Percentiles rank a stretch among this genome's conserved stretches.
These are phyloP conservation scores for Fusarium annulatum DNA, from an alignment of 2,329 filamentous ascomycete species.

Conservation along the genomic window DNA sequence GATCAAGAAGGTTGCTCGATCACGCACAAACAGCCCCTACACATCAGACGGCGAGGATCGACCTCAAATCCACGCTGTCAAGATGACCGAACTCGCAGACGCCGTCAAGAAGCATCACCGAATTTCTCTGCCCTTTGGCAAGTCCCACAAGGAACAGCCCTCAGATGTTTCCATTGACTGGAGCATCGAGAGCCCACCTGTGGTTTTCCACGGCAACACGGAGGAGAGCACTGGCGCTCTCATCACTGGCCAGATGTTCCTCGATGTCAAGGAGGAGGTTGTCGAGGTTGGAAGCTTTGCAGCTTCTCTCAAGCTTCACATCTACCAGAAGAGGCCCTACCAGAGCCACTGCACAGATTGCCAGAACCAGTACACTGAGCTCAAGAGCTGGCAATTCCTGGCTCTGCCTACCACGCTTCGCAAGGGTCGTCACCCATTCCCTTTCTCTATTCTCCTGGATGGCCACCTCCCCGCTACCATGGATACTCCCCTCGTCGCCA, in stretches of 20 bases:
- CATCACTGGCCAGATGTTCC: constrained; percentile 82
- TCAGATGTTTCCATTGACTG: constrained; percentile 60
- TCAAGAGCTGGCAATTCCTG: constrained; percentile 84
- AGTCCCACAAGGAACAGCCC: constrained; percentile 57
- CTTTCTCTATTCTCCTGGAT: constrained; percentile 87
- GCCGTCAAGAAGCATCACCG: constrained; percentile 56
- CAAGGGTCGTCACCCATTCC: constrained; percentile 77
- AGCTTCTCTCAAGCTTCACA: constrained; percentile 76
- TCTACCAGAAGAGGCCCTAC: constrained; percentile 85
- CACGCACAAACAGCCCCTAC: constrained; percentile 49
- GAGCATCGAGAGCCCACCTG: constrained; percentile 85
- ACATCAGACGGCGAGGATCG: constrained; percentile 52
- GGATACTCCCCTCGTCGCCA: constrained; percentile 75
- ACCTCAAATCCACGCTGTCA: constrained; percentile 45
- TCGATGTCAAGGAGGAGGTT: constrained; percentile 75
- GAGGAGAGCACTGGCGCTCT: constrained; percentile 84
- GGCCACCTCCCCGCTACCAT: constrained; percentile 88
- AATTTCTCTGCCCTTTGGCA: constrained; percentile 55
- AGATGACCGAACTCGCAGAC: constrained; percentile 54
- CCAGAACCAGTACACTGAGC: constrained; percentile 74
- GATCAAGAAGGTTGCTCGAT: constrained; percentile 57
- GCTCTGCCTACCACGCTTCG: constrained; percentile 62
- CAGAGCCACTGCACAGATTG: constrained; percentile 83
- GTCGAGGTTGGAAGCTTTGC: constrained; percentile 78
- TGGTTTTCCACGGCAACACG: constrained; percentile 83